Percentiles rank a stretch among this genome's conserved stretches.
Conservation (phyloP, 345 rosid species). For the Ceriops zippeliana region DNA sequence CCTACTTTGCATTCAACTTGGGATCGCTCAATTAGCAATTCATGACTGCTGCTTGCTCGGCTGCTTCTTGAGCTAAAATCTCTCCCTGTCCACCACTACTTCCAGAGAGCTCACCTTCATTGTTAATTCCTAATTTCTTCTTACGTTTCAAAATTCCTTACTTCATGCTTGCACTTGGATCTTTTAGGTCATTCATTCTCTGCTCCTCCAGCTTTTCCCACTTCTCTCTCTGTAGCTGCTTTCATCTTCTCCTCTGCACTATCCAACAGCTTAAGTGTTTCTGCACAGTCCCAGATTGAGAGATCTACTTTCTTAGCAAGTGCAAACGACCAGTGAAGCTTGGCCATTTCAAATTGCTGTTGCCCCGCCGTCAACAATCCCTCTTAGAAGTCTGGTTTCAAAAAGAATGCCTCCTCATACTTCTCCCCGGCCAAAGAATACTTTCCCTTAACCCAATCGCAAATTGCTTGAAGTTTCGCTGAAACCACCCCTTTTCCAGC, state of each 20-base stretch:
- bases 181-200: constrained; percentile 61
- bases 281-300: constrained; percentile 65
- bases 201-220: constrained; percentile 96
- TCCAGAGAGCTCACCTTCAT: constrained; percentile 44
- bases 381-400: constrained; percentile 92
- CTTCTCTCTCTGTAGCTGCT: constrained; percentile 67
- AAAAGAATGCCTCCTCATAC: constrained; percentile 69
- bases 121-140: constrained; percentile 58
- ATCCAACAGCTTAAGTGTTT: constrained; percentile 67
- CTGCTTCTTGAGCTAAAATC: constrained; percentile 65
- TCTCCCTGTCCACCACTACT: constrained; percentile 35
- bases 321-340: constrained; percentile 85
- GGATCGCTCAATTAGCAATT: constrained; percentile 72
- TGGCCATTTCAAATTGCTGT: constrained; percentile 97
- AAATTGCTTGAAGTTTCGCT: constrained; percentile 70
- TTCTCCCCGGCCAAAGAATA: constrained; percentile 77
- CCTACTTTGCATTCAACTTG: constrained; percentile 93
- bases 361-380: constrained; percentile 93
- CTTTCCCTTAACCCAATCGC: constrained; percentile 85
- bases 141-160: constrained; percentile 66
- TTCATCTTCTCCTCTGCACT: constrained; percentile 91
- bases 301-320: constrained; percentile 82
- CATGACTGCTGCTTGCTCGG: too few relatives aligned
- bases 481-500: constrained; percentile 62
- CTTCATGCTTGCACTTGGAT: constrained; percentile 64